A percentile compares a stretch with the other conserved stretches of the same genome.
phyloP scores from a whole-genome alignment of 495 filamentous ascomycete genomes.

The Symbiotaphrina buchneri region DNA sequence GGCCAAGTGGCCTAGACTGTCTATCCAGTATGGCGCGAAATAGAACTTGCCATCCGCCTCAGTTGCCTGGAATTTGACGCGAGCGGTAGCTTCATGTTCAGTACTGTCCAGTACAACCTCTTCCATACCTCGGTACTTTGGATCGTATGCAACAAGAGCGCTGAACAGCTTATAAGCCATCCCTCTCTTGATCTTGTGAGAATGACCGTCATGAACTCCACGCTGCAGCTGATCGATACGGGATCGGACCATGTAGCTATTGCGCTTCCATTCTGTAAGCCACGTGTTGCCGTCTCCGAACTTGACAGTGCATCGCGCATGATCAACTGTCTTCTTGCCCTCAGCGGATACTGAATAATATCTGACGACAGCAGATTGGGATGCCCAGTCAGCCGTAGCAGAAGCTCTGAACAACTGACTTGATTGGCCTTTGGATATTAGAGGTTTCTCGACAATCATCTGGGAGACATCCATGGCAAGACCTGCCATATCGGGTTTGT shows the following conservation, averaged over 20 bases:
- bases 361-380: constrained; percentile 9
- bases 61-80: constrained; percentile 38
- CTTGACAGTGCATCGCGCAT: constrained; percentile 24
- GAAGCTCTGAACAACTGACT: constrained; percentile 17
- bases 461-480: constrained; percentile 35
- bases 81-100: constrained; percentile 46
- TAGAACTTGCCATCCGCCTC: constrained; percentile 28
- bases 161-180: constrained; percentile 58
- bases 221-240: constrained; percentile 21
- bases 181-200: constrained; percentile 27
- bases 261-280: constrained; percentile 22
- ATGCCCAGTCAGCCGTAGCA: constrained; percentile 8
- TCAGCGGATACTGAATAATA: constrained; percentile 21
- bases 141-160: constrained; percentile 46
- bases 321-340: constrained; percentile 23
- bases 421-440: constrained; percentile 34
- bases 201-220: constrained; percentile 10
- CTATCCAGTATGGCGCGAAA: constrained; percentile 23
- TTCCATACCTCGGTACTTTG: constrained; percentile 46
- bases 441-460: constrained; percentile 45
- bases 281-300: constrained; percentile 10
- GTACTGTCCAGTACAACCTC: constrained; percentile 56
- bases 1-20: constrained; percentile 22
- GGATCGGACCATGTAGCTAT: constrained; percentile 21
- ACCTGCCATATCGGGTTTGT: constrained; percentile 27